A percentile compares a stretch with the other conserved stretches of the same genome.
Conservation (phyloP, 495 filamentous ascomycete species). For the Hypoxylon perforatum region DNA sequence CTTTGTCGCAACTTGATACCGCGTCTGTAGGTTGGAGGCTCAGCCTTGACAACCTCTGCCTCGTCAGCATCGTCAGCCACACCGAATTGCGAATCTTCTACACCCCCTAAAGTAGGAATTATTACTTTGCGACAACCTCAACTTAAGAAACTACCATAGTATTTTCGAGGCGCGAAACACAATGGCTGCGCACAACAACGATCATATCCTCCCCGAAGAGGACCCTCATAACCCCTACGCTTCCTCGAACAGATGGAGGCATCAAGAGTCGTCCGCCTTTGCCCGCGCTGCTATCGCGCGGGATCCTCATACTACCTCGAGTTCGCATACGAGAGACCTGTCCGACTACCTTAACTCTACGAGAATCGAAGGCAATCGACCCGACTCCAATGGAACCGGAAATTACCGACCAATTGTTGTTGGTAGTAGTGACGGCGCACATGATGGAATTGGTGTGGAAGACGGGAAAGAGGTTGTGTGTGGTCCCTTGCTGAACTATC, state of each 20-base stretch:
- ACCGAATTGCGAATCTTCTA: conserved; percentile 4
- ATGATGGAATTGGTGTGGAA: conserved; percentile 13
- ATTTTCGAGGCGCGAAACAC: conserved; percentile 6
- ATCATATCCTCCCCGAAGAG: conserved; percentile 42
- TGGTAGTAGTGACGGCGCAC: conserved; percentile 48
- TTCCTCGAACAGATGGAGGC: conserved; percentile 61
- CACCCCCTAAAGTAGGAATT: conserved; percentile 1
- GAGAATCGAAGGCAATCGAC: conserved; percentile 51
- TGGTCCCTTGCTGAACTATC: conserved; percentile 87
- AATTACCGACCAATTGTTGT: conserved; percentile 55
- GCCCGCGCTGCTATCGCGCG: conserved; percentile 53
- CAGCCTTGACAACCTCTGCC: conserved; percentile 7
- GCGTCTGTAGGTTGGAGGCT: conserved; percentile 6
- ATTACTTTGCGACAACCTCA: neutral
- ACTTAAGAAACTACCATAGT: neutral
- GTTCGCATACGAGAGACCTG: conserved; percentile 54
- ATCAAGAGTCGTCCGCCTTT: conserved; percentile 63
- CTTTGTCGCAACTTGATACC: conserved; percentile 13
- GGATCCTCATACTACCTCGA: conserved; percentile 53
- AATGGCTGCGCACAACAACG: conserved; percentile 46
- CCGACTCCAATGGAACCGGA: conserved; percentile 39
- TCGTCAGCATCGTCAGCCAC: conserved; percentile 29
- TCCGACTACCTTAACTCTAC: conserved; percentile 62
- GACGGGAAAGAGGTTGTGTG: conserved; percentile 73
- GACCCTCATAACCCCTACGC: conserved; percentile 58